Conservation (phyloP, 495 filamentous ascomycete genomes). For the Tuber brumale region DNA sequence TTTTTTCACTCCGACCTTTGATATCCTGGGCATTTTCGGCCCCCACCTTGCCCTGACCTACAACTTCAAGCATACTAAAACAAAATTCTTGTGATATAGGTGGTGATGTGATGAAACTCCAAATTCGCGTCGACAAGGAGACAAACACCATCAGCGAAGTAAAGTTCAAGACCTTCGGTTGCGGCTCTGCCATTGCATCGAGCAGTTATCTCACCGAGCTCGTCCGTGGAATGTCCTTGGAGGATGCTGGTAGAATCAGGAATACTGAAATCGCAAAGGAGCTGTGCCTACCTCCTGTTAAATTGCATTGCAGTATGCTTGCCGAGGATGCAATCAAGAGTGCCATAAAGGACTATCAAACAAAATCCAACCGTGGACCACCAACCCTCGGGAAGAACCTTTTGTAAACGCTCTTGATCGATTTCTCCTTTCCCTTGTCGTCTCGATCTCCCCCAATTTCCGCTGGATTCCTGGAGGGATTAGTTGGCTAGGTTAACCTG, state of each 20-base stretch:
- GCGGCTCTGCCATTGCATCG: conserved; percentile 88
- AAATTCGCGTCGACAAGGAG: conserved; percentile 90
- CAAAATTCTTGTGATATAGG: conserved; percentile 39
- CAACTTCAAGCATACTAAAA: neutral
- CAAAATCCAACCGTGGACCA: conserved; percentile 51
- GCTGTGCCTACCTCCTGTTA: conserved; percentile 88
- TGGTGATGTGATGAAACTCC: conserved; percentile 97
- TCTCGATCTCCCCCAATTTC: neutral
- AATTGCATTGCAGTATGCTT: conserved; percentile 98
- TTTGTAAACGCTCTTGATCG: neutral
- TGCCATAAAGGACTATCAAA: conserved; percentile 96
- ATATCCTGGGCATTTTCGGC: neutral
- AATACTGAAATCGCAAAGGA: conserved; percentile 97
- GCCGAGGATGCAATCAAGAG: conserved; percentile 99
- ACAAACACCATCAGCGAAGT: conserved; percentile 88
- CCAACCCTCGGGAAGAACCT: conserved; percentile 28
- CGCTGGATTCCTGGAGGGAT: neutral
- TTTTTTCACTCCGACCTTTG: too few relatives aligned
- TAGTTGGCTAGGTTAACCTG: neutral
- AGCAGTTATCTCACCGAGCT: conserved; percentile 87
- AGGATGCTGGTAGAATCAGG: conserved; percentile 80
- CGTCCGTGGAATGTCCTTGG: conserved; percentile 90
- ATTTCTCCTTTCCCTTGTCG: neutral
- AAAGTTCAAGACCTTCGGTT: conserved; percentile 98
- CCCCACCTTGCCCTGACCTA: neutral